Conservation (phyloP, 345 rosid species). For the Aurinia saxatilis region DNA sequence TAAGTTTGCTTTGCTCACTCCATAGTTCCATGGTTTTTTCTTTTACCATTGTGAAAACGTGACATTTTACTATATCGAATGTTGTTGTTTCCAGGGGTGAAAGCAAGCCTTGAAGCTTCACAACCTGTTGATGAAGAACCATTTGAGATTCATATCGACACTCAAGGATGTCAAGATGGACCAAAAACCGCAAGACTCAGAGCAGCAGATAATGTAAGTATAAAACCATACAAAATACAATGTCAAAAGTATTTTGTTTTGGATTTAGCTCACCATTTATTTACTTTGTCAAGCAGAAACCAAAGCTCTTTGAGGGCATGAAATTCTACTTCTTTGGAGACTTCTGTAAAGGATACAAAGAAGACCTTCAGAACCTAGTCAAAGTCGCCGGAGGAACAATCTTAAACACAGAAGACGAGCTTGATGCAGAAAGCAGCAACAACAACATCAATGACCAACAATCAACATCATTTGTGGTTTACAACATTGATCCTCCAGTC, state of each 20-base stretch:
- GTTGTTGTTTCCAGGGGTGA: conserved; percentile 52
- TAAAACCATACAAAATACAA: background rate
- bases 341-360: conserved; percentile 47
- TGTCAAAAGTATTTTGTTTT: background rate
- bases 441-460: conserved; percentile 3
- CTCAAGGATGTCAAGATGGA: conserved; percentile 61
- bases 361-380: conserved; percentile 60
- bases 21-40: background rate
- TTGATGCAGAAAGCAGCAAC: conserved; percentile 16
- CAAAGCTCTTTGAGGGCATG: conserved; percentile 63
- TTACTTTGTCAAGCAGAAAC: conserved; percentile 38
- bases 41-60: background rate
- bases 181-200: conserved; percentile 69
- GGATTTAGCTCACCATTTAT: background rate
- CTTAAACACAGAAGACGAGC: conserved; percentile 36
- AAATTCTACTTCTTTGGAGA: conserved; percentile 56
- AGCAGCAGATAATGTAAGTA: conserved; percentile 45
- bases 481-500: conserved; percentile 53
- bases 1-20: conserved; percentile 32
- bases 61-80: background rate
- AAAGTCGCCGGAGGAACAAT: conserved; percentile 58
- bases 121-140: conserved; percentile 51
- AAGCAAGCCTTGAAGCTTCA: conserved; percentile 58
- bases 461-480: conserved; percentile 41
- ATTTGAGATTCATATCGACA: conserved; percentile 66